Conservation (phyloP, 2,329 filamentous ascomycete genomes). For the Trichoderma asperellum region DNA sequence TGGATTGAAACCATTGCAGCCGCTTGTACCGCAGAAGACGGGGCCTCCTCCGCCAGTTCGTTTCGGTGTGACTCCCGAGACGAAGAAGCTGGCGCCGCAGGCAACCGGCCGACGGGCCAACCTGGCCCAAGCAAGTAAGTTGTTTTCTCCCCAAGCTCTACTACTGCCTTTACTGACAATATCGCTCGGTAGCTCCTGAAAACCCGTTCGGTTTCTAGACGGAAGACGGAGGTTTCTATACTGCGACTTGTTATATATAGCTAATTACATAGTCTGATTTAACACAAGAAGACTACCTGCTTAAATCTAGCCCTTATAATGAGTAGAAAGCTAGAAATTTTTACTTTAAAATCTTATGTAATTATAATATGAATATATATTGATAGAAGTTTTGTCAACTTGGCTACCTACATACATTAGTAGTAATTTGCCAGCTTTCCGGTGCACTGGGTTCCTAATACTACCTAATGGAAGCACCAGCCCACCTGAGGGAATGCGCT, state of each 20-base stretch:
- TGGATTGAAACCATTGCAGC: slow-evolving; percentile 53
- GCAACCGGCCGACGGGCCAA: slow-evolving; percentile 89
- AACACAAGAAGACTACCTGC: slow-evolving; percentile 12
- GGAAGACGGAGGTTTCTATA: slow-evolving; percentile 4
- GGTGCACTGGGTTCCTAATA: neutral
- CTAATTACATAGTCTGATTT: slow-evolving; percentile 23
- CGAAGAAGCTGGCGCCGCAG: slow-evolving; percentile 81
- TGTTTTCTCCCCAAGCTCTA: neutral
- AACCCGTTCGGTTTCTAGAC: slow-evolving; percentile 58
- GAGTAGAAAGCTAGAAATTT: slow-evolving; percentile 24
- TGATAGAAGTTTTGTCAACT: neutral
- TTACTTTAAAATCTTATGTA: slow-evolving; percentile 9
- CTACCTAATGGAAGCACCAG: neutral
- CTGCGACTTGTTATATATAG: slow-evolving; percentile 16
- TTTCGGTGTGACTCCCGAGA: slow-evolving; percentile 76
- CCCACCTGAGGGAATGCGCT: neutral
- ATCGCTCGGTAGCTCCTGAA: slow-evolving; percentile 48
- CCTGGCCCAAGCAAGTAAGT: slow-evolving; percentile 94
- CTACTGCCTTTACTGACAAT: neutral
- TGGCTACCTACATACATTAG: neutral
- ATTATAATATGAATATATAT: slow-evolving; percentile 26
- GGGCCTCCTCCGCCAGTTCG: slow-evolving; percentile 81
- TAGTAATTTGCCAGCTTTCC: neutral
- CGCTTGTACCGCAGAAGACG: slow-evolving; percentile 53
- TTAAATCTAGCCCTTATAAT: slow-evolving; percentile 20